Evolutionary conservation across 306 rosid species (phyloP), one percentile per base, ranked within the genome.

Genomic region (Dryas octopetala): DNA sequence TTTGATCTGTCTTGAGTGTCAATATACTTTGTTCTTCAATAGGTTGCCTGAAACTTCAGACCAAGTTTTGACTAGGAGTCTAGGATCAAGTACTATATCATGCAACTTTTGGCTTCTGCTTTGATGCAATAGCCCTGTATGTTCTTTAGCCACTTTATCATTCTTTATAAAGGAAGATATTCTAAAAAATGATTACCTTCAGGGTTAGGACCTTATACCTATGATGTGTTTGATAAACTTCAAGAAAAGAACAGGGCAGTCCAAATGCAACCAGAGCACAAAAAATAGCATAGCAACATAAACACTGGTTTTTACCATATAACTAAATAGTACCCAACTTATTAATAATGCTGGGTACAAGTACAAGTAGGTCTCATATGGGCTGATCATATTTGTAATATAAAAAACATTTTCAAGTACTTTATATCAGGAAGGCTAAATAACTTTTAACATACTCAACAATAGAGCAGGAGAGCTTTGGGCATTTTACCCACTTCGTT

Each of bases 1-100:
- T 47, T 47, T 66, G 54, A 46, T 66, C 71, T 19, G 53, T 7
- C 71, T 23, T 67, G 45, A 32, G 5, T 61, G 66, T 61, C 13
- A 10, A 8, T 12, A 60, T 28, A 59, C 65, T 60, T 11, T 8
- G 19, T 61, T 61, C 66, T 38, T 19, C 62, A 57, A n/a, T n/a
- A 19, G 62, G 62, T n/a, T 58, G 7, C 23, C 17, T 9, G 40
- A 58, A 58, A 58, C 19, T 13, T 61, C 17, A 61, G 6, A 14
- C 38, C 38, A 32, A 32, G 38, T 32, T 32, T 32, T 32, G 38
- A 32, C 38, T 32, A 32, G 38, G 38, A 32, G 3, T 32, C 38
- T 1, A 32, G 38, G 38, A 32, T 23, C 23, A 23, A 23, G 23
- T 23, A 23, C 23, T 23, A 0, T 23, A 32, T 32, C 38, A 32